Evolutionary conservation across 192 early-diverging fungal species (phyloP).

Genomic region (Coemansia sp.): DNA sequence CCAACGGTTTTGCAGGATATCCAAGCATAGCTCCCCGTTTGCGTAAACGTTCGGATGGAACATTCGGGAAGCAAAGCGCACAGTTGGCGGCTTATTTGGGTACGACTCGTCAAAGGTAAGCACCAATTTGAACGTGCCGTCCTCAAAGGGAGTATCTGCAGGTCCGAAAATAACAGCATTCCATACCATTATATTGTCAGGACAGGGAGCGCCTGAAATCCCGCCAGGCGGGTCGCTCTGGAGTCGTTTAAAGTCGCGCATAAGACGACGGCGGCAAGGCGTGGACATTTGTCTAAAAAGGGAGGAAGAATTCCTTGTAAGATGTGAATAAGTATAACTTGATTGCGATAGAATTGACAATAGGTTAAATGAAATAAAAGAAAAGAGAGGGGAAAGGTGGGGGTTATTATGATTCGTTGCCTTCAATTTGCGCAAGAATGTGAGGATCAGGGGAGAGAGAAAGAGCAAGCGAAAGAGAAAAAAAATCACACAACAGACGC

Average conservation of each 20-base stretch:
- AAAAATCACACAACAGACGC: neutral
- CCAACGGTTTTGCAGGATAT: constrained; percentile 98
- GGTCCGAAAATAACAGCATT: constrained; percentile 99
- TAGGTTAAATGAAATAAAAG: neutral
- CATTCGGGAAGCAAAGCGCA: constrained; percentile 93
- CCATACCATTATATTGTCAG: constrained; percentile 98
- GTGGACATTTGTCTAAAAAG: constrained; percentile 73
- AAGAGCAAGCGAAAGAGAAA: too few species aligned
- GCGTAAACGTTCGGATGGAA: constrained; percentile 99
- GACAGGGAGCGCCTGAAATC: constrained; percentile 86
- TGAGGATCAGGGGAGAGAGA: neutral
- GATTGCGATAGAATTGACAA: neutral
- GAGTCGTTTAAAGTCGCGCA: constrained; percentile 97
- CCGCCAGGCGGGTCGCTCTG: constrained; percentile 90
- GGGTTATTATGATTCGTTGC: neutral
- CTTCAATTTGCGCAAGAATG: neutral
- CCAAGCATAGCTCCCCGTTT: constrained; percentile 95
- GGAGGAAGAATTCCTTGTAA: neutral
- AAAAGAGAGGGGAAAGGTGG: neutral
- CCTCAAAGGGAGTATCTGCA: constrained; percentile 96
- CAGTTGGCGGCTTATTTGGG: constrained; percentile 95
- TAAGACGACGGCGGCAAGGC: constrained; percentile 87
- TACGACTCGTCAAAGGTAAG: constrained; percentile 97
- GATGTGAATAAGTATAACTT: neutral
- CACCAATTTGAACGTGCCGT: constrained; percentile 92